Percentiles rank a stretch among this genome's conserved stretches.
Evolutionary conservation across 192 early-diverging fungal genomes (phyloP).

Genomic region (Allomyces macrogynus): DNA sequence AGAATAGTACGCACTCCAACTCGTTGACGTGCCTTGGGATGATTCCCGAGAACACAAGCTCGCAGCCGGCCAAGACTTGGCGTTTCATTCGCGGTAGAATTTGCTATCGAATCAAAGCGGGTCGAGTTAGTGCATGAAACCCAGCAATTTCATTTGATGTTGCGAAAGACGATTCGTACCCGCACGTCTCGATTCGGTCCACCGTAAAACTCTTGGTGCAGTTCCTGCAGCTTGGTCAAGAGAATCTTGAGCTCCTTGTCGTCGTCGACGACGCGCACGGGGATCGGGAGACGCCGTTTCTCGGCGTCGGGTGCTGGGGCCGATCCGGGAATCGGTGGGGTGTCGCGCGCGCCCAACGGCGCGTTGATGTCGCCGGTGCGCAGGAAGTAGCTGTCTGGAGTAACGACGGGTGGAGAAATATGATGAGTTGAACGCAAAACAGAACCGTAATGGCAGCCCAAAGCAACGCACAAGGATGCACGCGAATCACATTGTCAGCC

Average conservation of each 20-base stretch:
- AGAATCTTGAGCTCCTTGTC: slow-evolving; percentile 18
- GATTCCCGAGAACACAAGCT: slow-evolving; percentile 60
- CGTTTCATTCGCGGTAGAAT: slow-evolving; percentile 41
- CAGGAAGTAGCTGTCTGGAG: slow-evolving; percentile 70
- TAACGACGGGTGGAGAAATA: not conserved
- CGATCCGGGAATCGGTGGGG: not conserved
- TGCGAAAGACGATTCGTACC: not conserved
- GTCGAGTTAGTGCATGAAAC: slow-evolving; percentile 5
- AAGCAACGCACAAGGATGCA: slow-evolving; percentile 55
- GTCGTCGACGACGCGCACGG: not conserved
- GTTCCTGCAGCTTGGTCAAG: not conserved
- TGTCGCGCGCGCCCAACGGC: slow-evolving; percentile 11
- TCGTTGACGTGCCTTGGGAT: slow-evolving; percentile 43
- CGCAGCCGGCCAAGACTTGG: slow-evolving; percentile 38
- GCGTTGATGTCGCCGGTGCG: slow-evolving; percentile 93
- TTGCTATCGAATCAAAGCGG: slow-evolving; percentile 6
- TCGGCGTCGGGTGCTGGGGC: slow-evolving; percentile 8
- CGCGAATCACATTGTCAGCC: slow-evolving; percentile 72
- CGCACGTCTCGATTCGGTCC: not conserved
- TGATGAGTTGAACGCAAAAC: slow-evolving; percentile 2
- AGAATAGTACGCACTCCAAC: not conserved
- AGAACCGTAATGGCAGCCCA: not conserved
- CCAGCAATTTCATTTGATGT: not conserved
- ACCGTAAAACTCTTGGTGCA: not conserved
- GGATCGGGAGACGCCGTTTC: slow-evolving; percentile 1